Evolutionary conservation across 176 grass and related monocot species (phyloP).

Genomic region (Musa itinerans): DNA sequence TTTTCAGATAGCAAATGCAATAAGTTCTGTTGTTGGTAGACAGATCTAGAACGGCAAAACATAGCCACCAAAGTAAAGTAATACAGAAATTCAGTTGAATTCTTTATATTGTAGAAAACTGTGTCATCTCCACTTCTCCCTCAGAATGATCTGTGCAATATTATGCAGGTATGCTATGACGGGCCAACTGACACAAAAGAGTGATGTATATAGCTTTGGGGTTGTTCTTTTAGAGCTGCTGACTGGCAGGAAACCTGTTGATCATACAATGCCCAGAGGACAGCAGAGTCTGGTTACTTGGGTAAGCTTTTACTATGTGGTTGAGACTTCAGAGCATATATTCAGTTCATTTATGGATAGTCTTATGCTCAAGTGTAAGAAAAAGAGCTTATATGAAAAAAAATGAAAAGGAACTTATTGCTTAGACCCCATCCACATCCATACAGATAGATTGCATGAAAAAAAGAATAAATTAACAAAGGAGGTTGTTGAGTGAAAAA

Average conservation of each 20-base stretch:
- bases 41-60: too few species aligned
- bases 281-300: conserved; percentile 11
- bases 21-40: too few species aligned
- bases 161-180: conserved; percentile 3
- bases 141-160: background rate
- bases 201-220: background rate
- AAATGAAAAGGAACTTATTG: too few species aligned
- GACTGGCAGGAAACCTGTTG: conserved; percentile 1
- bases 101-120: too few species aligned
- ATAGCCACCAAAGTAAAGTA: too few species aligned
- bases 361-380: background rate
- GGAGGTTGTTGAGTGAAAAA: too few species aligned
- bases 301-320: conserved; percentile 1
- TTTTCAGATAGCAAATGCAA: too few species aligned
- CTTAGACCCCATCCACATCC: too few species aligned
- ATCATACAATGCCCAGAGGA: background rate
- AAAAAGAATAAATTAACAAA: too few species aligned
- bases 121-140: background rate
- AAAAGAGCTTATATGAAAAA: background rate
- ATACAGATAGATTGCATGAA: too few species aligned
- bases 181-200: background rate
- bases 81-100: too few species aligned
- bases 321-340: background rate
- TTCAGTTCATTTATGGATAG: background rate
- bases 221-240: conserved; percentile 3